A percentile compares a stretch with the other conserved stretches of the same genome.
These are phyloP conservation scores for Phyllosticta paracitricarpa DNA, from an alignment of 2,329 filamentous ascomycete species.

Conservation along the genomic window DNA sequence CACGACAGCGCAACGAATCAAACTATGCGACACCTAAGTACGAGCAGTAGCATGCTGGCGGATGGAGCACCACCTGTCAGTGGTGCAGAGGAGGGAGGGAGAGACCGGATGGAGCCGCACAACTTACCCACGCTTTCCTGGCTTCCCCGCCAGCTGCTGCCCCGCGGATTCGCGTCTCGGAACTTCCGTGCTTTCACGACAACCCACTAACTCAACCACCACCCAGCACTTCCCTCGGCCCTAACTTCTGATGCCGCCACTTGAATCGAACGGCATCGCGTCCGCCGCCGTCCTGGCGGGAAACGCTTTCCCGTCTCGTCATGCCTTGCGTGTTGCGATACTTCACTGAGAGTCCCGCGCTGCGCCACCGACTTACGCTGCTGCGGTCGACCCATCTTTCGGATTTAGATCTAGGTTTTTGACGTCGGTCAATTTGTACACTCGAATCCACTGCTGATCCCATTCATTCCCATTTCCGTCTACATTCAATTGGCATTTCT, in stretches of 20 bases:
- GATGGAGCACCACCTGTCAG: too few species aligned
- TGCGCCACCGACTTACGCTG: too few species aligned
- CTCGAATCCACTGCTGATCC: neutral
- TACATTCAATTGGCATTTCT: neutral
- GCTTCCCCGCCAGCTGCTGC: neutral
- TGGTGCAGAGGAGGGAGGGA: too few species aligned
- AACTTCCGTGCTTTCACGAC: neutral
- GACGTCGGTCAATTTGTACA: neutral
- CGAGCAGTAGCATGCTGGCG: too few species aligned
- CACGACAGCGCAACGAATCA: too few species aligned
- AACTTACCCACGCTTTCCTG: too few species aligned
- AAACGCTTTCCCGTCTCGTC: neutral
- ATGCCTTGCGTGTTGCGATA: neutral
- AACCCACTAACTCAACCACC: neutral
- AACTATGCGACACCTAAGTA: too few species aligned
- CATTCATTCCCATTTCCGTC: neutral
- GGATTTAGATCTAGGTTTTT: neutral
- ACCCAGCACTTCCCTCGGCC: neutral
- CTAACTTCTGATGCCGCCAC: neutral
- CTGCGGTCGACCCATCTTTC: neutral
- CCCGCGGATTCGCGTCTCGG: constrained; percentile 1
- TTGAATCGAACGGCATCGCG: neutral
- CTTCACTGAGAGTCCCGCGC: too few species aligned
- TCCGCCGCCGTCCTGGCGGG: neutral
- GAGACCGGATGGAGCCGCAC: too few species aligned